Evolutionary conservation across 108 stramenopile genomes (phyloP).

Genomic region (Stephanodiscus triporus): DNA sequence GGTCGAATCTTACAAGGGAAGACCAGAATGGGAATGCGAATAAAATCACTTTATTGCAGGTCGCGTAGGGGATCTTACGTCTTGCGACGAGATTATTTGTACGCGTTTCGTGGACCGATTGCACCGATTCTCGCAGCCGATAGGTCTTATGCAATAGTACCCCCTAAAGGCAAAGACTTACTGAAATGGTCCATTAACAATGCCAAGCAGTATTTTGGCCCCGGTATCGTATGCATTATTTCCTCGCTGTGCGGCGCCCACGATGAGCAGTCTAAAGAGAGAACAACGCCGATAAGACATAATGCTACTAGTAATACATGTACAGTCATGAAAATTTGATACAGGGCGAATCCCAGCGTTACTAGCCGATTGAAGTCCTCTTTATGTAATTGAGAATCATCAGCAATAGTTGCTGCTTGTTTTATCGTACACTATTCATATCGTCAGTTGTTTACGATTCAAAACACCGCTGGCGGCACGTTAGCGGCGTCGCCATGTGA

Average conservation of each 20-base stretch:
- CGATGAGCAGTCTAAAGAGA: background rate
- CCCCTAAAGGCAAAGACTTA: background rate
- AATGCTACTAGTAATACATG: no score
- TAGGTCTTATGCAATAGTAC: background rate
- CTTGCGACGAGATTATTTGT: no score
- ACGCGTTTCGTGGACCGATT: background rate
- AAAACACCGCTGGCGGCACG: no score
- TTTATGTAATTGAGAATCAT: background rate
- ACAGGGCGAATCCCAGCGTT: background rate
- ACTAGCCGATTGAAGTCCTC: background rate
- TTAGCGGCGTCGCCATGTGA: background rate
- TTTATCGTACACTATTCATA: background rate
- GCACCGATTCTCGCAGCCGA: background rate
- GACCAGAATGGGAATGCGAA: slow-evolving; percentile 68
- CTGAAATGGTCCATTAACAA: background rate
- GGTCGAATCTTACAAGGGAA: slow-evolving; percentile 55
- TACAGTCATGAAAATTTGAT: no score
- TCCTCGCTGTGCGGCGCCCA: no score
- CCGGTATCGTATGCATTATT: no score
- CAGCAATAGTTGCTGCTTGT: no score
- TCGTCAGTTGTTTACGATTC: background rate
- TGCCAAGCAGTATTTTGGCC: background rate
- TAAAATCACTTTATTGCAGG: slow-evolving; percentile 10
- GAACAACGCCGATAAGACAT: background rate
- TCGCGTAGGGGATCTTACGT: no score